Base-by-base conservation (phyloP, 1,284 basidiomycete species). In the Irpex rosettiformis region DNA sequence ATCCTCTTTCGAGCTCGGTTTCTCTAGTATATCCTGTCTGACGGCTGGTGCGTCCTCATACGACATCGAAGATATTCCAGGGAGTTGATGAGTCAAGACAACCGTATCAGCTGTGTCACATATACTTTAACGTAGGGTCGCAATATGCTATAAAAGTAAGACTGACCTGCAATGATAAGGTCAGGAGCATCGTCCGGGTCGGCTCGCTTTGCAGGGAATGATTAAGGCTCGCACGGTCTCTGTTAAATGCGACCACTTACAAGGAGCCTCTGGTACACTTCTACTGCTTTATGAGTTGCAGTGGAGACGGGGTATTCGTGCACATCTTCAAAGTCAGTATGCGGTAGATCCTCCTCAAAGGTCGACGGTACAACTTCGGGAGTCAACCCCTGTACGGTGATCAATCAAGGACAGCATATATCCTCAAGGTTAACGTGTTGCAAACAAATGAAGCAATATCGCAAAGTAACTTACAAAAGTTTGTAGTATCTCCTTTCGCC, bases 251-350 rank as follows among this genome's bases (percentile, higher is more conserved):
- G n/a, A 22, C 16, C 4, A 78, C 87, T 64, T 66, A 89, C 86
- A 57, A 96, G 88, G 24, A 97, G 75, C 30, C 88, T 80, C 71
- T 93, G 86, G 68, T 97, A 97, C n/a, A 96, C 94, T 67, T 96
- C 92, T 6, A 94, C 83, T 0, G 91, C 95, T 78, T 98, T 98
- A 64, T 96, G 89, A 1, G 86, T 87, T 1, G 94, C 94, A 0
- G 95, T 98, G 6, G 95, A 88, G 4, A 97, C 92, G 0, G 96
- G 93, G 70, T 99, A 98, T 70, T 97, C 94, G 60, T 93, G 91
- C 16, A 91, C 80, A 62, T 92, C 83, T 25, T 85, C 84, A 59
- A 88, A 98, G 2, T 83, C 80, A 18, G 75, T 75, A 52, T 90
- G 78, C 0, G 84, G 79, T 13, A 98, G 76, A 67, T 96, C 79